Base-by-base conservation (phyloP, 345 rosid genomes). In the Heritiera fomes region DNA sequence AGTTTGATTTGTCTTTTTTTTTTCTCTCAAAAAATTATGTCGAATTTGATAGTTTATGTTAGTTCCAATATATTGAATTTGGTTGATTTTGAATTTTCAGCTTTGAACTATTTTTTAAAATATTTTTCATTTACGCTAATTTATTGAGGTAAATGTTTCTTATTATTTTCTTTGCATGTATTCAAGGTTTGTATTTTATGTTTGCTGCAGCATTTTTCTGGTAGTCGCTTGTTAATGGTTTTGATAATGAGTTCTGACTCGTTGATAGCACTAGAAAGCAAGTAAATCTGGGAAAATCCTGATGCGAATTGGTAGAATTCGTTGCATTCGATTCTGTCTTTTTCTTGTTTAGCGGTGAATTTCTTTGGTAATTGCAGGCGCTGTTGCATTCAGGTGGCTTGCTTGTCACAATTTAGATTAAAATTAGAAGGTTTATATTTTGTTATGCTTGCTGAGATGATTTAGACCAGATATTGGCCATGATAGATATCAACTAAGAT, bases 1-100 rank as follows among this genome's bases (percentile, higher is more conserved):
- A n/a, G 53, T 80, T 81, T 62, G 13, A 14, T 49, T 80, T 68
- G 7, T 45, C 63, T 62, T 70, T 45, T 15, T 45, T 66, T 74
- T 68, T 60, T 43, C 49, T 0, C 0, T 30, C 17, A 41, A 32
- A 2, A 61, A 67, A 49, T 67, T 60, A 58, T 83, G 75, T 63
- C 64, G 67, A 41, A 41, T 77, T 77, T 75, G 64, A 61, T 77
- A 9, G 70, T 55, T 69, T 63, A 17, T 14, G 5, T 15, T 71
- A 28, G 12, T 71, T 71, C 12, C 6, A 49, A 49, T 50, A 15
- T 13, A 11, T 47, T 70, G 41, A 47, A 46, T 47, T 28, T 14
- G 20, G 38, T 71, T 58, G 66, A 30, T 67, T n/a, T 67, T n/a
- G 8, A n/a, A 43, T 43, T 67, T 67, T n/a, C 5, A 45, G 8